Evolutionary conservation across 2,329 filamentous ascomycete species (phyloP).

Genomic region (Ophioceras dolichostomum): DNA sequence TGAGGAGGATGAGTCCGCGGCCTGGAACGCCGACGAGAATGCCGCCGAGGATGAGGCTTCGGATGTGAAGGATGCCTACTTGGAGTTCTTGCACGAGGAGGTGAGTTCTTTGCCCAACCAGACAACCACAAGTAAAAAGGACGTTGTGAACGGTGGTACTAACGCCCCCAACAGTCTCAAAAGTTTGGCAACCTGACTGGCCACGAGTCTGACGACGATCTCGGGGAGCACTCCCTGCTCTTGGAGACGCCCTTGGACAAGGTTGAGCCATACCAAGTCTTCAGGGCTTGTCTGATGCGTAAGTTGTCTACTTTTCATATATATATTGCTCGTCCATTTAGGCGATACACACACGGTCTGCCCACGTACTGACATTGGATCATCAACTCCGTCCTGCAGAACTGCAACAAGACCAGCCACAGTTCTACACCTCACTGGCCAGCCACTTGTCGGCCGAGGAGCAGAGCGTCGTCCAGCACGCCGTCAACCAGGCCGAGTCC

Average conservation of each 20-base stretch:
- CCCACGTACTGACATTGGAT: too few relatives aligned
- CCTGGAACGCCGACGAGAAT: slow-evolving; percentile 66
- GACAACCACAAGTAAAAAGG: slow-evolving; percentile 3
- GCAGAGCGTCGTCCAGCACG: slow-evolving; percentile 65
- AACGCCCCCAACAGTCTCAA: slow-evolving; percentile 45
- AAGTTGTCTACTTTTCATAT: slow-evolving; percentile 31
- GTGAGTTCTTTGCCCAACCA: slow-evolving; percentile 27
- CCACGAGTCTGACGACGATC: slow-evolving; percentile 70
- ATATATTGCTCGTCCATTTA: background rate
- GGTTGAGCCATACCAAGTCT: slow-evolving; percentile 85
- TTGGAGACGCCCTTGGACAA: slow-evolving; percentile 91
- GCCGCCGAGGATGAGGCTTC: slow-evolving; percentile 59
- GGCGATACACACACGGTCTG: background rate
- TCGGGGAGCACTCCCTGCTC: slow-evolving; percentile 83
- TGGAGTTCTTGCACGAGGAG: slow-evolving; percentile 93
- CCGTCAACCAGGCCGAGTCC: slow-evolving; percentile 57
- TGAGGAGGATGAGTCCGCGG: slow-evolving; percentile 64
- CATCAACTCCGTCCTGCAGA: slow-evolving; percentile 34
- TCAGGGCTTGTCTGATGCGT: slow-evolving; percentile 75
- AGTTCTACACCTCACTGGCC: slow-evolving; percentile 73
- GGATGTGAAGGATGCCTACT: slow-evolving; percentile 86
- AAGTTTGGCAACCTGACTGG: slow-evolving; percentile 61
- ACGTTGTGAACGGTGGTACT: too few relatives aligned
- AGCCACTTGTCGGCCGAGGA: slow-evolving; percentile 70
- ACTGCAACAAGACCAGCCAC: slow-evolving; percentile 82